Base-by-base conservation (phyloP, 1,284 basidiomycete species). In the Melampsora americana region DNA sequence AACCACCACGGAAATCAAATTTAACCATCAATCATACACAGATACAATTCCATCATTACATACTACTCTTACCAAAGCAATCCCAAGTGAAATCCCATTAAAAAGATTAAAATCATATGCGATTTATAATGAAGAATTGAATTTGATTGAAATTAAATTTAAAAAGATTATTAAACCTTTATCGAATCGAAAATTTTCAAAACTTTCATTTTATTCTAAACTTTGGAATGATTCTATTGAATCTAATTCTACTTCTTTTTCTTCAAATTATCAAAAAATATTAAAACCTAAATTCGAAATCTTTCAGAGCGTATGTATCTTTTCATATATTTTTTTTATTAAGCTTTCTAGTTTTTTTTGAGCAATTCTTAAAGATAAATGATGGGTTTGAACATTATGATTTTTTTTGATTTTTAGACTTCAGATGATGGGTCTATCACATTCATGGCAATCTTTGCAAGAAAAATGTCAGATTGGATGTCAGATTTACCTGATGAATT, bases 401-500 rank as follows among this genome's bases (percentile, higher is more conserved):
- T 56, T 56, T 56, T 66, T 32, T 46, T 28, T 53, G 23, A 6
- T 59, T 39, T 20, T 26, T 42, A 74, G 71, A 60, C 59, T 42
- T 53, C 71, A 18, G 26, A 60, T 44, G 71, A 74, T 66, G 71
- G 71, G n/a, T 74, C 64, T 1, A 56, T 74, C 39, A 59, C 71
- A 26, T 66, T 74, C 9, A 74, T 74, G 71, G 30, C 60, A 56
- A 26, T 74, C 7, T 56, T 59, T 66, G 39, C 44, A 35, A 62
- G 71, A 7, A 35, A 74, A 39, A 66, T 74, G 28, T 66, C 71
- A 1, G 66, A 66, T 60, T 74, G 71, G 71, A 74, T 74, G 71
- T 74, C 71, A 42, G n/a, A 66, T 28, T 66, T 74, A 42, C 71
- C 71, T 16, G 71, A 74, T 56, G 32, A 66, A 59, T n/a, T 74